Conservation (phyloP, 1,284 basidiomycete genomes). For the Mycena sp. region DNA sequence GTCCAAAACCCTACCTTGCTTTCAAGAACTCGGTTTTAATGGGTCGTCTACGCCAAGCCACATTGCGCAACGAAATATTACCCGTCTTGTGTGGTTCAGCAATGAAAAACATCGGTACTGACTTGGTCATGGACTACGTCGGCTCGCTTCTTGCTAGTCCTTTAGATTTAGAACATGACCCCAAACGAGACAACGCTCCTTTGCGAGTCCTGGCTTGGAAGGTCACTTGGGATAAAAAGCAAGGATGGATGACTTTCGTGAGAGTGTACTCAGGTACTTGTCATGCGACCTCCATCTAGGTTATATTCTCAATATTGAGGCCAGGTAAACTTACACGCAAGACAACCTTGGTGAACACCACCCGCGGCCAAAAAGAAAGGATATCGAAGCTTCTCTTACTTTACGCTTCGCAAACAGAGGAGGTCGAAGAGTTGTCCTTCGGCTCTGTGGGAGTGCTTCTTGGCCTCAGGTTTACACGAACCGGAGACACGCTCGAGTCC, state of each 20-base stretch:
- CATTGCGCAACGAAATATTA: constrained; percentile 71
- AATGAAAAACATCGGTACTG: constrained; percentile 83
- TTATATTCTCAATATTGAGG: neutral
- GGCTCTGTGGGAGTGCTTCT: constrained; percentile 89
- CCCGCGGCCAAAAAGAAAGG: constrained; percentile 76
- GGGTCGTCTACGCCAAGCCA: constrained; percentile 73
- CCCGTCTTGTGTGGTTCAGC: constrained; percentile 89
- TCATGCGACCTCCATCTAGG: constrained; percentile 5
- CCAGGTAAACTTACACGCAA: constrained; percentile 76
- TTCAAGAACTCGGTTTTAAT: constrained; percentile 62
- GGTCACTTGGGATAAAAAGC: constrained; percentile 84
- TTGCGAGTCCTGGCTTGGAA: constrained; percentile 87
- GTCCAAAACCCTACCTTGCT: constrained; percentile 69
- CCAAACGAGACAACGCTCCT: constrained; percentile 56
- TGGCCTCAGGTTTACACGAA: constrained; percentile 84
- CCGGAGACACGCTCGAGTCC: constrained; percentile 86
- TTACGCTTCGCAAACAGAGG: constrained; percentile 82
- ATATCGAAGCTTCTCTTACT: constrained; percentile 82
- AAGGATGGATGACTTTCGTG: constrained; percentile 93
- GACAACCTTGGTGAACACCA: constrained; percentile 67
- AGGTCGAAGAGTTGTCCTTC: constrained; percentile 83
- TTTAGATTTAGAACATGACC: constrained; percentile 62
- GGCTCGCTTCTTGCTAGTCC: constrained; percentile 86
- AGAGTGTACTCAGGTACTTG: constrained; percentile 84
- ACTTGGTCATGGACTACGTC: constrained; percentile 83